Base-by-base conservation (phyloP, 129 eudicot species). In the Chrysanthemum makinoi region DNA sequence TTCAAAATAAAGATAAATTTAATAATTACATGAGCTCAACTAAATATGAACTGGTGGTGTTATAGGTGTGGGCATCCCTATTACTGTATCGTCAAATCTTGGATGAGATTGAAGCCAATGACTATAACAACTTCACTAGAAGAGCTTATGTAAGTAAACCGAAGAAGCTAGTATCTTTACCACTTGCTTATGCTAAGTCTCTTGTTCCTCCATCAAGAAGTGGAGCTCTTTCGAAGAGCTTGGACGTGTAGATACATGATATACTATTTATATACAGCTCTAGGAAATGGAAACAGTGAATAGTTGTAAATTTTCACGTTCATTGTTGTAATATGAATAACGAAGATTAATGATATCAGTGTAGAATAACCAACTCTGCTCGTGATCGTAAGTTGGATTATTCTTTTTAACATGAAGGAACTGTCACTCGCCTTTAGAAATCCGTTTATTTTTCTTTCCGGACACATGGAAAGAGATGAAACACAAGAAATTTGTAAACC, bases 51-150 rank as follows among this genome's bases (percentile, higher is more conserved):
- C 0, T 62, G 66, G 48, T 18, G 66, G 46, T 76, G 51, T 62
- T 71, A 83, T 79, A 94, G 98, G 99, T 95, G 53, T 90, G 96
- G 99, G 97, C 99, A n/a, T 90, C 97, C 19, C 53, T 95, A 79
- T 79, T 90, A 65, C 64, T 90, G 58, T 95, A 95, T 57, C 86
- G 91, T 11, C 86, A 95, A 64, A 95, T 95, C 75, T 69, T 95
- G 77, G 99, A 95, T 56, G 97, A 95, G 76, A 95, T 95, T 26
- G 99, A 95, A 82, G 99, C 96, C 0, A 95, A 95, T 62, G 99
- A 90, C 75, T 95, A 87, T 79, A 88, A 95, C 78, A 95, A 90
- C 79, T 95, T 95, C 81, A 95, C 96, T 4, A 86, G 69, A 79
- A 83, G 97, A 66, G 99, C 99, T 22, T 90, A 84, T 72, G 99